A percentile compares a stretch with the other conserved stretches of the same genome.
Evolutionary conservation across 2,329 filamentous ascomycete genomes (phyloP).

Genomic region (Stylonectria norvegica): DNA sequence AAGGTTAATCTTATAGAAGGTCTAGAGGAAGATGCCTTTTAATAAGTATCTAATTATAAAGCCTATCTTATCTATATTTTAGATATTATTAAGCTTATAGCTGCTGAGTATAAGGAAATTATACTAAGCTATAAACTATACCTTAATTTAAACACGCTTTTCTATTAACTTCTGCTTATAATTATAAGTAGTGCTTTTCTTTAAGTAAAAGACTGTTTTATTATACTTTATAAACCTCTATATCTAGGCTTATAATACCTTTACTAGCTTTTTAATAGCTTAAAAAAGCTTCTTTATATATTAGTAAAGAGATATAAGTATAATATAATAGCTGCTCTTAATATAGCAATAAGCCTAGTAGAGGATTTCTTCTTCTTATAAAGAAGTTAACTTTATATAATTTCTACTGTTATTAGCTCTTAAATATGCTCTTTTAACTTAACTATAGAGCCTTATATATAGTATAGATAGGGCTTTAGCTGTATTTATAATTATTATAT

Average conservation of each 20-base stretch:
- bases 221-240: background rate
- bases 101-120: background rate
- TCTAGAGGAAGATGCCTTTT: conserved; percentile 1
- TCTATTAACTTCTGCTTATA: background rate
- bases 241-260: no score
- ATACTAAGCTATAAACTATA: no score
- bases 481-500: background rate
- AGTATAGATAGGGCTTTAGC: background rate
- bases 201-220: no score
- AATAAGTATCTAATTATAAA: conserved; percentile 5
- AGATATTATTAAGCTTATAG: conserved; percentile 3
- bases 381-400: background rate
- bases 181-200: background rate
- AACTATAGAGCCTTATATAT: background rate
- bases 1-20: background rate
- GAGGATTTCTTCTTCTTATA: background rate
- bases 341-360: background rate
- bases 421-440: background rate
- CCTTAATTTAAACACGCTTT: background rate
- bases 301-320: background rate
- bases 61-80: conserved; percentile 2
- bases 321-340: background rate
- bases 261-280: background rate
- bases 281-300: background rate
- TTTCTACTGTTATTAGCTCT: background rate